Evolutionary conservation across 2,329 filamentous ascomycete genomes (phyloP), one percentile per base, ranked within the genome.

Genomic region (Diplodia corticola): DNA sequence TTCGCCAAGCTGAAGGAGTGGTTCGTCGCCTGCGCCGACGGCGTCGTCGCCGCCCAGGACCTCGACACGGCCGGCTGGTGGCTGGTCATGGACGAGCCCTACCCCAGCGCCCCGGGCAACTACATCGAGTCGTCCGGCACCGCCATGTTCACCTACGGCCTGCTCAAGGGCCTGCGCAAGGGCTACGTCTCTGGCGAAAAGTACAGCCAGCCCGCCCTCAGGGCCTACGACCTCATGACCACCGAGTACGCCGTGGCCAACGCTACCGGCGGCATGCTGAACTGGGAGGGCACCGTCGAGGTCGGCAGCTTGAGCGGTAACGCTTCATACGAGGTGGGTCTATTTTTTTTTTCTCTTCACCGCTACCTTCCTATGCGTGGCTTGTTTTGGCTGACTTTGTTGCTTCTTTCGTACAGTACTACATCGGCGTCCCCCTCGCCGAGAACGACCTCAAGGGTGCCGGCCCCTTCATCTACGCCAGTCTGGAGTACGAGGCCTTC

Each of bases 111-210:
- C 46, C 69, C 80, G 53, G 85, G 84, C 2, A 88, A 89, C 73
- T 89, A 85, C 73, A 83, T 88, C 55, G 85, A 89, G 76, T 84
- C 83, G 37, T 86, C 84, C 35, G 86, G 81, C 7, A 83, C 83
- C 1, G 85, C 84, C 3, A 85, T 88, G 74, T 78, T 78, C 66
- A 72, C 75, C 2, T 77, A 77, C 68, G 71, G 71, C 7, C 76
- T 73, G 67, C 68, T 76, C 67, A 78, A 78, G 71, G 76, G 75
- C 15, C 68, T 75, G 13, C 70, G 76, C 51, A 70, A 71, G 4
- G 76, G 76, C 7, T 68, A 77, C 67, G 67, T 78, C 64, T 4
- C 13, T 17, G 71, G 73, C n/a, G 67, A 68, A 28, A 68, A 73
- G 37, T 82, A 80, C 69, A 75, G 77, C 13, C 69, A 74, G 2